Percentiles rank a stretch among this genome's conserved stretches.
Evolutionary conservation across 768 basidiomycete genomes (phyloP).

Genomic region (Omphalotus guepiniiformis): DNA sequence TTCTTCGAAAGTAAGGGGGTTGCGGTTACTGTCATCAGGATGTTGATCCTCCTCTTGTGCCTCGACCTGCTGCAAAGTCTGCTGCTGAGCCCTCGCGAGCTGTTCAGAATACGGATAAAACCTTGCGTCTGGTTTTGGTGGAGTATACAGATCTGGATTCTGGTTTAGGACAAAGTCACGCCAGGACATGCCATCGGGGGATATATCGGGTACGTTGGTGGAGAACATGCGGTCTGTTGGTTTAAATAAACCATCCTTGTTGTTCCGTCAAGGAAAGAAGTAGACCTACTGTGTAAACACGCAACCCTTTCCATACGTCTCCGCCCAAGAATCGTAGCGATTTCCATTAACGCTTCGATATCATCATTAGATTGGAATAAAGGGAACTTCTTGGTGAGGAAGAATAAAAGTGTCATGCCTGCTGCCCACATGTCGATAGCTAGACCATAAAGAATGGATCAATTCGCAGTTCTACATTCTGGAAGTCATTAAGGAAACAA

Average conservation of each 20-base stretch:
- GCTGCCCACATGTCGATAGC: slow-evolving; percentile 97
- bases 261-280: not conserved
- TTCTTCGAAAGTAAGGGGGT: too few species aligned
- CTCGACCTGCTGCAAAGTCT: not conserved
- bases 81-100: not conserved
- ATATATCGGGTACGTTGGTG: slow-evolving; percentile 84
- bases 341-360: slow-evolving; percentile 93
- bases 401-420: slow-evolving; percentile 89
- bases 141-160: slow-evolving; percentile 65
- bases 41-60: not conserved
- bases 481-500: not conserved
- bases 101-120: slow-evolving; percentile 51
- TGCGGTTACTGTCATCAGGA: not conserved
- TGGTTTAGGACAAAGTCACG: slow-evolving; percentile 68
- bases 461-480: not conserved
- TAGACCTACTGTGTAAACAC: slow-evolving; percentile 75
- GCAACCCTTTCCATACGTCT: slow-evolving; percentile 82
- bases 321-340: slow-evolving; percentile 81
- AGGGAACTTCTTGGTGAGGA: slow-evolving; percentile 89
- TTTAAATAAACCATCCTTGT: not conserved
- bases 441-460: slow-evolving; percentile 26
- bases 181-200: slow-evolving; percentile 65
- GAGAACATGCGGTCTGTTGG: slow-evolving; percentile 77
- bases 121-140: slow-evolving; percentile 43
- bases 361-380: slow-evolving; percentile 93